Conservation (phyloP, 768 basidiomycete genomes). For the Scleroderma citrinum region DNA sequence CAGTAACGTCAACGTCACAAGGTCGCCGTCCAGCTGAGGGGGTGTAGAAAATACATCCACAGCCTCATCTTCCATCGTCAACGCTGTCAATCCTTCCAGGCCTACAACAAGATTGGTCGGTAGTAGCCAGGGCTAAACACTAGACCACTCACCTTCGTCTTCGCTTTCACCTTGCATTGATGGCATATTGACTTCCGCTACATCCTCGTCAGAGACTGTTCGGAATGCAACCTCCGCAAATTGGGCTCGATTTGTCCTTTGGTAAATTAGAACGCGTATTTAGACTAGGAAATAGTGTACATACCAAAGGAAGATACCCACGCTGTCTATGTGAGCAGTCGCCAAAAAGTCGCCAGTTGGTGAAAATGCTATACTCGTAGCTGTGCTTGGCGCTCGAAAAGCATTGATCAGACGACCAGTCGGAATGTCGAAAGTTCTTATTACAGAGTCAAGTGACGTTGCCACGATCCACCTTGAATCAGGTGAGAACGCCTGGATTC, state of each 20-base stretch:
- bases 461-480: slow-evolving; percentile 92
- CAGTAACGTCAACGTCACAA: slow-evolving; percentile 89
- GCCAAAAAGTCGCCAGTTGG: slow-evolving; percentile 96
- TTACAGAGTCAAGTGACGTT: slow-evolving; percentile 83
- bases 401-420: slow-evolving; percentile 89
- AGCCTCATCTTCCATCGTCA: slow-evolving; percentile 55
- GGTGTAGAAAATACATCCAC: slow-evolving; percentile 76
- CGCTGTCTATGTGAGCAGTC: slow-evolving; percentile 88
- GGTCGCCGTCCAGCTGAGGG: slow-evolving; percentile 81
- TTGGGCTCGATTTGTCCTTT: slow-evolving; percentile 93
- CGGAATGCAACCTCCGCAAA: slow-evolving; percentile 81
- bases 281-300: slow-evolving; percentile 12
- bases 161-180: slow-evolving; percentile 78
- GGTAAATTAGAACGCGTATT: not conserved
- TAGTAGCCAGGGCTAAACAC: not conserved
- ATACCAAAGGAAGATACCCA: slow-evolving; percentile 93
- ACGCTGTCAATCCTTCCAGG: slow-evolving; percentile 64
- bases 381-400: slow-evolving; percentile 81
- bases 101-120: slow-evolving; percentile 34
- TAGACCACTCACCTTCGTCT: slow-evolving; percentile 59
- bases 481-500: slow-evolving; percentile 78
- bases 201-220: slow-evolving; percentile 70
- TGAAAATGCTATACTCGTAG: slow-evolving; percentile 88
- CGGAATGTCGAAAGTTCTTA: slow-evolving; percentile 94
- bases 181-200: slow-evolving; percentile 67